A percentile compares a stretch with the other conserved stretches of the same genome.
Evolutionary conservation across 75 land plant genomes (phyloP).

Genomic region (Pseudotsuga menziesii): DNA sequence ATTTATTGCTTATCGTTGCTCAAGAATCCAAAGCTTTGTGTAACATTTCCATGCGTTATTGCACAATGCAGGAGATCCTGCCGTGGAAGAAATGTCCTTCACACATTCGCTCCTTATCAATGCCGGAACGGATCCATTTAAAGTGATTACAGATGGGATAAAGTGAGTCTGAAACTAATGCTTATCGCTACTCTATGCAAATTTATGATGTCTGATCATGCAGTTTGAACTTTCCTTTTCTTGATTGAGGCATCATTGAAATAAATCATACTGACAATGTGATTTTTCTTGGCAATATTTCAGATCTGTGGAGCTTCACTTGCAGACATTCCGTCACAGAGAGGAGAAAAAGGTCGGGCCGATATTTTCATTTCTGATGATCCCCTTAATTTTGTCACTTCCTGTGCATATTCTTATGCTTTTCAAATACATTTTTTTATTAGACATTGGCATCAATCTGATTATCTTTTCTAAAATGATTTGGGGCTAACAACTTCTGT

Average conservation of each 20-base stretch:
- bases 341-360: conserved; percentile 68
- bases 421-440: neutral
- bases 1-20: neutral
- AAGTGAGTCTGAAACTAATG: conserved; percentile 31
- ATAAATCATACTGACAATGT: neutral
- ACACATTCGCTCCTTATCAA: conserved; percentile 59
- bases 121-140: conserved; percentile 73
- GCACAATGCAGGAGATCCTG: conserved; percentile 60
- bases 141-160: conserved; percentile 71
- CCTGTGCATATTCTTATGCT: neutral
- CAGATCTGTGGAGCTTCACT: conserved; percentile 69
- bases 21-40: neutral
- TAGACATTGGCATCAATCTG: neutral
- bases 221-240: neutral
- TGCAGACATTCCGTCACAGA: conserved; percentile 63
- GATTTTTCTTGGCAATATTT: neutral
- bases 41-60: neutral
- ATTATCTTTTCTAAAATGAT: neutral
- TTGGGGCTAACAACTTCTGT: no score
- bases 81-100: conserved; percentile 38
- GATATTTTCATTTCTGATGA: no score
- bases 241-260: neutral
- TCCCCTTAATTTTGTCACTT: neutral
- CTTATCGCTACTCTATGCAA: neutral
- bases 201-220: neutral